These are phyloP conservation scores for Arachnopeziza araneosa DNA, from an alignment of 2,329 filamentous ascomycete genomes.

Conservation along the genomic window DNA sequence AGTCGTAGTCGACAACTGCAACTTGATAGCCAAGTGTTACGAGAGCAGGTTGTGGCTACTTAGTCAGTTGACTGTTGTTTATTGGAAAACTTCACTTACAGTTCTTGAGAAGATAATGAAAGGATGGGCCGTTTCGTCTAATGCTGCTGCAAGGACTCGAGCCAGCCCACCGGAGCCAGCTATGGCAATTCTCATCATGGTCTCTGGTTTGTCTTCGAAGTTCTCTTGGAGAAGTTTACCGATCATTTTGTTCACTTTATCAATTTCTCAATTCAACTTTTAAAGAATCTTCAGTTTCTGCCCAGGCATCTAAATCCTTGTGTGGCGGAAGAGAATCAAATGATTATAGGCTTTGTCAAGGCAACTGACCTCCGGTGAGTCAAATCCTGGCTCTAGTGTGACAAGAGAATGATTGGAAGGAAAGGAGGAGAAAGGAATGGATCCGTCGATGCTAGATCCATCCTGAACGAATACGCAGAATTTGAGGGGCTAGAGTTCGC, in stretches of 20 bases:
- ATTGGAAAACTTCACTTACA: slow-evolving; percentile 37
- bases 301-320: neutral
- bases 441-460: slow-evolving; percentile 5
- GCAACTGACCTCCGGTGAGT: slow-evolving; percentile 18
- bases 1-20: slow-evolving; percentile 61
- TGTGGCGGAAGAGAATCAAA: slow-evolving; percentile 4
- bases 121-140: slow-evolving; percentile 60
- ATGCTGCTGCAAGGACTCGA: slow-evolving; percentile 50
- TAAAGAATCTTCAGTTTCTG: slow-evolving; percentile 1
- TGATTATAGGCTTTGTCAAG: slow-evolving; percentile 8
- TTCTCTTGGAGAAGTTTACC: neutral
- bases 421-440: slow-evolving; percentile 6
- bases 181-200: slow-evolving; percentile 53
- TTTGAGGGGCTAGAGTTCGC: slow-evolving; percentile 2
- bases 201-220: slow-evolving; percentile 8
- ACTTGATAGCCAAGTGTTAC: slow-evolving; percentile 52
- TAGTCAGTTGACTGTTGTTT: slow-evolving; percentile 6
- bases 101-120: slow-evolving; percentile 65
- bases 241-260: slow-evolving; percentile 9
- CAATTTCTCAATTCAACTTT: slow-evolving; percentile 7
- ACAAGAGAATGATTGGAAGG: slow-evolving; percentile 13
- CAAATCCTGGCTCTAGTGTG: slow-evolving; percentile 10
- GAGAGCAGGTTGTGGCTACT: slow-evolving; percentile 34
- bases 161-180: slow-evolving; percentile 57
- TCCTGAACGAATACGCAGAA: slow-evolving; percentile 7